Evolutionary conservation across 1,139 yeast genomes (phyloP).

Genomic region (Candida labiduridarum): DNA sequence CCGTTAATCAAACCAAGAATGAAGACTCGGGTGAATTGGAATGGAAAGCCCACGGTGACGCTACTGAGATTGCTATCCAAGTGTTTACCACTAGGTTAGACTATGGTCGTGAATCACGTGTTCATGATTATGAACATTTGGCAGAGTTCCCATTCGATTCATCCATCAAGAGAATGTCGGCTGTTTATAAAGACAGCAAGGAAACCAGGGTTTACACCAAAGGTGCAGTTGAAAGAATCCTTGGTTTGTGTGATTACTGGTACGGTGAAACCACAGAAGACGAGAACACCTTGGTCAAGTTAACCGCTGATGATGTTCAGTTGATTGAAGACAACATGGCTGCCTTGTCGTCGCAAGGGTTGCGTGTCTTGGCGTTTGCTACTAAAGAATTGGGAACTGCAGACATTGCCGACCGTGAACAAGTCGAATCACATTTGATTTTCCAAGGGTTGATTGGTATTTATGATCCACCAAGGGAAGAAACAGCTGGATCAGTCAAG

Average conservation of each 20-base stretch:
- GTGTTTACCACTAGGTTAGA: constrained; percentile 66
- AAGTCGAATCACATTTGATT: too few relatives aligned
- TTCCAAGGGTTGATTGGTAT: too few relatives aligned
- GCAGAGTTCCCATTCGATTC: constrained; percentile 82
- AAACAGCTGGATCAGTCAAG: constrained; percentile 68
- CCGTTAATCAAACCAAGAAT: constrained; percentile 38
- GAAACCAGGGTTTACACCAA: constrained; percentile 55
- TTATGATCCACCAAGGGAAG: constrained; percentile 81
- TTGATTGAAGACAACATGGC: constrained; percentile 61
- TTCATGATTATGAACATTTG: constrained; percentile 40
- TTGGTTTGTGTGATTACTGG: constrained; percentile 62
- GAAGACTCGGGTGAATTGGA: constrained; percentile 32
- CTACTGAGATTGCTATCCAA: constrained; percentile 83
- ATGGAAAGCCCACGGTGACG: constrained; percentile 85
- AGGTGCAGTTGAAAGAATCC: constrained; percentile 80
- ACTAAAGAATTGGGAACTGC: too few relatives aligned
- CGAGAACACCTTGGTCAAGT: constrained; percentile 20
- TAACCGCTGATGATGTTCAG: constrained; percentile 44
- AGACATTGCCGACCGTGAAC: too few relatives aligned
- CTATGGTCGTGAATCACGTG: constrained; percentile 46
- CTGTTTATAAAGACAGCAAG: constrained; percentile 50
- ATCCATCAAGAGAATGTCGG: constrained; percentile 73
- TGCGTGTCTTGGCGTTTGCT: too few relatives aligned
- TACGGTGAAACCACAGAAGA: constrained; percentile 34
- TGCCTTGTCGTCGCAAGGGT: constrained; percentile 64